These are phyloP conservation scores for Penicillium egyptiacum DNA, from an alignment of 495 filamentous ascomycete species.

Conservation along the genomic window DNA sequence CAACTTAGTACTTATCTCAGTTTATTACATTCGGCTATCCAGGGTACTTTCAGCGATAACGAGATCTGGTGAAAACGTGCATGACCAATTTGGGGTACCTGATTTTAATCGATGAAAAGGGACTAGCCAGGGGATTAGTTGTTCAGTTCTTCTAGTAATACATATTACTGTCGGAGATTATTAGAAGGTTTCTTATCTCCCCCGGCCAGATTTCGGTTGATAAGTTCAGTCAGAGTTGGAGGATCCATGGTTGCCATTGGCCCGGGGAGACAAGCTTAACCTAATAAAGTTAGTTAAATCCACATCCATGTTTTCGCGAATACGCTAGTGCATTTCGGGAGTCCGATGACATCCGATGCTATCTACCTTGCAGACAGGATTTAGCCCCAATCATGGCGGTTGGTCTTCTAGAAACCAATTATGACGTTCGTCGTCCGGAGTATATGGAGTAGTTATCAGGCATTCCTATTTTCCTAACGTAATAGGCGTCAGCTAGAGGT, in stretches of 20 bases:
- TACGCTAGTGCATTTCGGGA: background rate
- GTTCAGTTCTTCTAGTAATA: background rate
- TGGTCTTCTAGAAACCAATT: background rate
- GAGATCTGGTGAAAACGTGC: background rate
- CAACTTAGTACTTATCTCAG: background rate
- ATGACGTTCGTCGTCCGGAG: background rate
- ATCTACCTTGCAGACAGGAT: background rate
- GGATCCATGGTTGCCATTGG: background rate
- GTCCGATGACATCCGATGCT: background rate
- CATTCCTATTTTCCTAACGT: conserved; percentile 19
- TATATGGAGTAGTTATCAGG: background rate
- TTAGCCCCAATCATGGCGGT: background rate
- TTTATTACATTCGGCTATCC: background rate
- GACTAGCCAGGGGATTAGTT: background rate
- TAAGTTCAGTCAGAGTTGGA: background rate
- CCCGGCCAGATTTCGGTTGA: background rate
- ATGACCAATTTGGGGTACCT: background rate
- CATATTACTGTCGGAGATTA: no score
- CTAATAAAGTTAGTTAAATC: background rate
- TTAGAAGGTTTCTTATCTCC: background rate
- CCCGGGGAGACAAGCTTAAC: background rate
- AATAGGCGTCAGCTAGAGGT: conserved; percentile 16
- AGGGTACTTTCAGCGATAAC: background rate
- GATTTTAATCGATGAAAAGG: background rate
- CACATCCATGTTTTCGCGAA: background rate